Conservation (phyloP, 352 stramenopile genomes). For the Saprolegnia parasitica region DNA sequence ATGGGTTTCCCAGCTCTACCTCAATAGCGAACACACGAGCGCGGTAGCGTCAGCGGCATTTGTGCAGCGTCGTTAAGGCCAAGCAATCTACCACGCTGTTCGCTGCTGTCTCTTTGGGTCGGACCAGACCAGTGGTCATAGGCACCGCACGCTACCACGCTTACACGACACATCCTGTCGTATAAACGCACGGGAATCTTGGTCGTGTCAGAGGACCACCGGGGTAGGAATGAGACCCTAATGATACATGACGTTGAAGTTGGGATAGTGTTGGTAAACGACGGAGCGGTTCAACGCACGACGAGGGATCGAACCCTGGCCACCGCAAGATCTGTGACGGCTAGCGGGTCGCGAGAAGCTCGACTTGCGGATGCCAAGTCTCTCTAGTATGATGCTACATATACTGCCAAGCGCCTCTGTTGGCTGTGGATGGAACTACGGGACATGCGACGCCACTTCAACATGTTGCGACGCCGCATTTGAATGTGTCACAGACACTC, state of each 20-base stretch:
- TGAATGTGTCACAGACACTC: slow-evolving; percentile 11
- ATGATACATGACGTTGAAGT: slow-evolving; percentile 8
- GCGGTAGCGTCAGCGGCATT: not conserved
- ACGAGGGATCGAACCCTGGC: not conserved
- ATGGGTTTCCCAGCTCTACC: not conserved
- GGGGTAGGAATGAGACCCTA: not conserved
- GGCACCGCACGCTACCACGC: not conserved
- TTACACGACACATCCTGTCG: not conserved
- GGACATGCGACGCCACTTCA: not conserved
- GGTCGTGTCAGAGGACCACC: not conserved
- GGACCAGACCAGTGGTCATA: not conserved
- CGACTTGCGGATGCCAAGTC: not conserved
- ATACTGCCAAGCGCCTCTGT: not conserved
- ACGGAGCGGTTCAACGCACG: not conserved
- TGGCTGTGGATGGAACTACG: not conserved
- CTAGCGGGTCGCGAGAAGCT: not conserved
- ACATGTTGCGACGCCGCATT: slow-evolving; percentile 2
- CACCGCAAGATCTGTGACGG: not conserved
- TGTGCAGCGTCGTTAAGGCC: slow-evolving; percentile 5
- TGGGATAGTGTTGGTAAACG: not conserved
- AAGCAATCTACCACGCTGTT: not conserved
- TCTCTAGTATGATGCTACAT: not conserved
- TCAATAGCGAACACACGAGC: not conserved
- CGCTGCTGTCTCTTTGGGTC: not conserved
- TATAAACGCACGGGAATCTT: not conserved